phyloP scores from a whole-genome alignment of 2,329 filamentous ascomycete species.

The Pestalotiopsis sp. region DNA sequence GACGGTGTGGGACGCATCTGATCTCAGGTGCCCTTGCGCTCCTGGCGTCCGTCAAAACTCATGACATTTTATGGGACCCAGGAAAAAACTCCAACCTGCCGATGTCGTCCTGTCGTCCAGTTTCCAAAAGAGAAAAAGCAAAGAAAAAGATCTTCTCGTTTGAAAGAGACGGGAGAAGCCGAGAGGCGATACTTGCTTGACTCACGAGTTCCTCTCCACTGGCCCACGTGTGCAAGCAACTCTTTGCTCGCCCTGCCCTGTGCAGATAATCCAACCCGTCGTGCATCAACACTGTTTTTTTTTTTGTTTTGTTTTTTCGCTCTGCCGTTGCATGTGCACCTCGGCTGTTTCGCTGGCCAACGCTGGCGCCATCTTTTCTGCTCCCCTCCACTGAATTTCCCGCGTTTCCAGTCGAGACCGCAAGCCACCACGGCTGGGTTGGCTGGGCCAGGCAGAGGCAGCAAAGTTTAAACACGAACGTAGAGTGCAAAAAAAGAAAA shows the following conservation, averaged over 20 bases:
- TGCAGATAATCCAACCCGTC: background rate
- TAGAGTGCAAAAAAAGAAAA: background rate
- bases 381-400: background rate
- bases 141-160: background rate
- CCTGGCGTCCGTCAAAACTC: too few relatives aligned
- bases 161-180: background rate
- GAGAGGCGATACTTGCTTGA: background rate
- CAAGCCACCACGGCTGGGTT: background rate
- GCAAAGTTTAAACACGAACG: background rate
- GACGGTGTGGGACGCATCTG: too few relatives aligned
- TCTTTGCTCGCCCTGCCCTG: background rate
- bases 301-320: background rate
- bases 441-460: background rate
- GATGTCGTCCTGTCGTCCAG: background rate
- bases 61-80: background rate
- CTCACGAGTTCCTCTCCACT: background rate
- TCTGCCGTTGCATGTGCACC: constrained; percentile 2
- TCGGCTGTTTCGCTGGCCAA: background rate
- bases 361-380: background rate
- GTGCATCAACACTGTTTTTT: background rate
- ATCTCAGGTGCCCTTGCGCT: too few relatives aligned
- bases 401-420: background rate
- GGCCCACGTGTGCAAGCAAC: background rate
- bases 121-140: background rate
- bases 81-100: background rate